Evolutionary conservation across 306 rosid species (phyloP), one percentile per base, ranked within the genome.

Genomic region (Rosa lucieae): DNA sequence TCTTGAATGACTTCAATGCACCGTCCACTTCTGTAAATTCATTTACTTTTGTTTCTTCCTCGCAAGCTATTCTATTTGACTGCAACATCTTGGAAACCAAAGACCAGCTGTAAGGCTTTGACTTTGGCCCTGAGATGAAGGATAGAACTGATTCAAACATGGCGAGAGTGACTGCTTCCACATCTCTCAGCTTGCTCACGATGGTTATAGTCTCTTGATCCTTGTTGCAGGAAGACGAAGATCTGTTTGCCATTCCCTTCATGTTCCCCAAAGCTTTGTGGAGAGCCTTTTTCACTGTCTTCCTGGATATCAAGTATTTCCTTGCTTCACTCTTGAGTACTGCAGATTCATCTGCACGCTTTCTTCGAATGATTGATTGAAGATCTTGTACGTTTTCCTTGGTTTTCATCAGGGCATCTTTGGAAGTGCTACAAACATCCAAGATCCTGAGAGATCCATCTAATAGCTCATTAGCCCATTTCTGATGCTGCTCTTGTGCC

Each of bases 311-410:
- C 12, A 74, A 61, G 78, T 77, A 81, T 78, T 62, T 85, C 67
- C 67, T 80, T 12, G 63, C 72, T 78, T 80, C 84, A 39, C 43
- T 78, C 52, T 66, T 56, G 10, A 62, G 40, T 23, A 32, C 67
- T 61, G n/a, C 68, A 55, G 10, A 44, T 11, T 77, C 73, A 29
- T 48, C 72, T 55, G 73, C 74, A 3, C 77, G 23, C 78, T 12
- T 29, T 62, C 81, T 86, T 70, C 83, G 73, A 14, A 77, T 70
- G 47, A 84, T 70, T 44, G 81, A 86, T 76, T 80, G 87, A 52
- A 86, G 83, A 68, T 83, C 73, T 53, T 49, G 87, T 74, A 61
- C 66, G 81, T n/a, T 74, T 65, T 86, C 85, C 55, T 86, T 86
- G 49, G 51, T 86, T 47, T 79, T 51, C 62, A 56, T 5, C 69